These are phyloP conservation scores for Scheffersomyces lignicola DNA, from an alignment of 1,139 yeast genomes.

Conservation along the genomic window DNA sequence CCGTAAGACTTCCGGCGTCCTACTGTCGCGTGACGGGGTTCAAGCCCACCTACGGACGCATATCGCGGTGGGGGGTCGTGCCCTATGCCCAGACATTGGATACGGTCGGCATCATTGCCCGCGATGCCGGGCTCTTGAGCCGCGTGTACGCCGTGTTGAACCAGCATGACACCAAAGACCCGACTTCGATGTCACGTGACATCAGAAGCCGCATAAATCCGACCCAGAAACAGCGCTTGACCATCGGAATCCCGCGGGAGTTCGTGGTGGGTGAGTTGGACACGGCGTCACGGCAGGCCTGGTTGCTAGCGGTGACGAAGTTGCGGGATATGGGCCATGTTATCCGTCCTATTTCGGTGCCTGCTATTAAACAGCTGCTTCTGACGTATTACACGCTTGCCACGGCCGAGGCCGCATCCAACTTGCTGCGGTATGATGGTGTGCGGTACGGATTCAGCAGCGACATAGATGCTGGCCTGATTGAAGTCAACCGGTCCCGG, in stretches of 20 bases:
- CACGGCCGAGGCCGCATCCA: conserved; percentile 93
- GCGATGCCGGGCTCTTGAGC: conserved; percentile 41
- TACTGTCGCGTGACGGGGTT: conserved; percentile 83
- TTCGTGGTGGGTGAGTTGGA: conserved; percentile 59
- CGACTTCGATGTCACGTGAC: conserved; percentile 59
- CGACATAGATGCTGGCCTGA: conserved; percentile 36
- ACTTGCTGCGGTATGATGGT: conserved; percentile 88
- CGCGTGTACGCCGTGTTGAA: conserved; percentile 59
- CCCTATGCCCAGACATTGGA: conserved; percentile 94
- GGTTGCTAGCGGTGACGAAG: conserved; percentile 44
- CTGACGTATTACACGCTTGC: conserved; percentile 86
- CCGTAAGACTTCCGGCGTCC: conserved; percentile 88
- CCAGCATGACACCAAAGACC: conserved; percentile 69
- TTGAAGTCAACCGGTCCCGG: conserved; percentile 57
- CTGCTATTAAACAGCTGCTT: conserved; percentile 64
- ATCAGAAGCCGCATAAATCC: conserved; percentile 29
- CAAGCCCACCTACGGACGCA: conserved; percentile 89
- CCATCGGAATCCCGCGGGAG: conserved; percentile 74
- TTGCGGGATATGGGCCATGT: conserved; percentile 54
- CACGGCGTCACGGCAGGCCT: conserved; percentile 41
- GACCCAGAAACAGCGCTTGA: conserved; percentile 19
- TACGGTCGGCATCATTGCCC: conserved; percentile 82
- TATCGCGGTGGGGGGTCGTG: conserved; percentile 89
- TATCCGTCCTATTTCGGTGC: conserved; percentile 64
- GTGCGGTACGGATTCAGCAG: conserved; percentile 65